phyloP scores from a whole-genome alignment of 768 basidiomycete genomes.

The Mycena vitilis region DNA sequence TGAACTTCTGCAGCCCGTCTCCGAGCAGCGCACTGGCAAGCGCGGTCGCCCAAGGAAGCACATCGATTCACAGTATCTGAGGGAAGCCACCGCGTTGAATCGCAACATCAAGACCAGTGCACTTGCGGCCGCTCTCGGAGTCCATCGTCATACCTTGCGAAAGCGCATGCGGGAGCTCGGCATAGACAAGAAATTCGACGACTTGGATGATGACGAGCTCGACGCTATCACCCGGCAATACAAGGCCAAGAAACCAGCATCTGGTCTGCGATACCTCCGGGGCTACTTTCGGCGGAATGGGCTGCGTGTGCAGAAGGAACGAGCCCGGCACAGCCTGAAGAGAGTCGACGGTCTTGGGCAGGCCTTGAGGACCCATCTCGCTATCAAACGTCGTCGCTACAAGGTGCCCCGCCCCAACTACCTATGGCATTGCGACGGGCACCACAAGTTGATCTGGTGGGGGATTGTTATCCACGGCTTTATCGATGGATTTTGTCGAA shows the following conservation, averaged over 20 bases:
- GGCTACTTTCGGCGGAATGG: neutral
- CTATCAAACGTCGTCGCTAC: neutral
- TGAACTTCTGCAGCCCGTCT: neutral
- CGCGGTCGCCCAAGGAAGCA: conserved; percentile 2
- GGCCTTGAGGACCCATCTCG: neutral
- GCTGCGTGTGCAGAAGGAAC: neutral
- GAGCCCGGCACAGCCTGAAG: neutral
- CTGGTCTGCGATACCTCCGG: neutral
- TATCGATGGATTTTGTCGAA: neutral
- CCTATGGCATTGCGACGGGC: conserved; percentile 5
- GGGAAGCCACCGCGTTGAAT: neutral
- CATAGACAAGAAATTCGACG: neutral
- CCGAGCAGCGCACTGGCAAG: neutral
- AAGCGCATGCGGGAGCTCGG: conserved; percentile 14
- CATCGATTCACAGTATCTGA: conserved; percentile 1
- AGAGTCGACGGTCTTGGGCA: conserved; percentile 3
- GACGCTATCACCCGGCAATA: conserved; percentile 10
- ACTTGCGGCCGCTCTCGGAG: neutral
- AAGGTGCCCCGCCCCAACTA: neutral
- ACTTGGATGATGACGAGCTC: neutral
- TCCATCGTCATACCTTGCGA: conserved; percentile 6
- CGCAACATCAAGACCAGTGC: conserved; percentile 2
- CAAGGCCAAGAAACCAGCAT: neutral
- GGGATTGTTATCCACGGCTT: conserved; percentile 1
- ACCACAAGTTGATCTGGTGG: conserved; percentile 9